phyloP scores from a whole-genome alignment of 768 basidiomycete genomes.

The Boletus rubropictus region DNA sequence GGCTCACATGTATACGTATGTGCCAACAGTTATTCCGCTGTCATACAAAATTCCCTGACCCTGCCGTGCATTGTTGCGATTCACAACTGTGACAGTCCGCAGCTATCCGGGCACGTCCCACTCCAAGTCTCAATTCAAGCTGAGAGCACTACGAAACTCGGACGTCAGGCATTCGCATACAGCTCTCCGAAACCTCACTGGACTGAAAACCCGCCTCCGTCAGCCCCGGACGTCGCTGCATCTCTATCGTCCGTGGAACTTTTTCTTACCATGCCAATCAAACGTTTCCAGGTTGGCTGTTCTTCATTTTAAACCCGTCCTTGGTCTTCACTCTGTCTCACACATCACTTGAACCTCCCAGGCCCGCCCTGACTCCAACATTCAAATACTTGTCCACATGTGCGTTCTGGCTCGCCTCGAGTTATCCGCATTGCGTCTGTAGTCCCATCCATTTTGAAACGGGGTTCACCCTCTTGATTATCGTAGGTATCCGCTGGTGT shows the following conservation, averaged over 20 bases:
- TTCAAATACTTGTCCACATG: not conserved
- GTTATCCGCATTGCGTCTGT: conserved; percentile 17
- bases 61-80: conserved; percentile 10
- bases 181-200: not conserved
- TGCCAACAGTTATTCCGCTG: not conserved
- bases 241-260: not conserved
- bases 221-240: not conserved
- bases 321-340: conserved; percentile 5
- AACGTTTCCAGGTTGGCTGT: conserved; percentile 21
- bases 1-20: not conserved
- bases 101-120: not conserved
- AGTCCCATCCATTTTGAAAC: not conserved
- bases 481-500: conserved; percentile 3
- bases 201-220: not conserved
- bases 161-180: not conserved
- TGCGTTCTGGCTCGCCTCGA: conserved; percentile 13
- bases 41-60: not conserved
- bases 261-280: conserved; percentile 16
- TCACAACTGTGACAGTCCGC: conserved; percentile 4
- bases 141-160: not conserved
- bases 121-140: not conserved
- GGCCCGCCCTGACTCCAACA: conserved; percentile 4
- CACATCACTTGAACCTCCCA: conserved; percentile 1
- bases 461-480: conserved; percentile 8
- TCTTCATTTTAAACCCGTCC: conserved; percentile 9